Percentiles rank a stretch among this genome's conserved stretches.
phyloP scores from a whole-genome alignment of 495 filamentous ascomycete species.

The Hypoxylon fuscum region DNA sequence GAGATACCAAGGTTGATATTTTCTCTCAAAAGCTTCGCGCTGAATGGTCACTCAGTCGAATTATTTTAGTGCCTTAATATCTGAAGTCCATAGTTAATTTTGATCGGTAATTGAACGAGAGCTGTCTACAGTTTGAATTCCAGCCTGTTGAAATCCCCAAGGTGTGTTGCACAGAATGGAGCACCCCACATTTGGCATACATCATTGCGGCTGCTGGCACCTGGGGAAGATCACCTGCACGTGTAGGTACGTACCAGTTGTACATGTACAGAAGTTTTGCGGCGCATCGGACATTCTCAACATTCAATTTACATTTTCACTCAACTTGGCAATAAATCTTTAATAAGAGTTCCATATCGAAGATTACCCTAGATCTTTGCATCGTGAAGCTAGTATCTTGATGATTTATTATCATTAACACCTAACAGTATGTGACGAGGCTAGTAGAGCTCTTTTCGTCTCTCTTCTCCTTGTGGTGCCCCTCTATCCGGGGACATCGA shows the following conservation, averaged over 20 bases:
- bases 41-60: not conserved
- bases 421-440: slow-evolving; percentile 18
- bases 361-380: not conserved
- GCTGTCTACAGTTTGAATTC: no score
- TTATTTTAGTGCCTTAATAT: no score
- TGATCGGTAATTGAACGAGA: no score
- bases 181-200: not conserved
- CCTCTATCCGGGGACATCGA: slow-evolving; percentile 32
- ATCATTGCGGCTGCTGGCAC: not conserved
- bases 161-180: not conserved
- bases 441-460: slow-evolving; percentile 3
- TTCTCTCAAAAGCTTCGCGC: not conserved
- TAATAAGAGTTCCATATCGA: no score
- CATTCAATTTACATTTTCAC: not conserved
- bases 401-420: slow-evolving; percentile 2
- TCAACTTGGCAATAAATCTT: no score
- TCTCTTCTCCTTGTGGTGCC: slow-evolving; percentile 14
- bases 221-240: no score
- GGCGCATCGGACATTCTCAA: slow-evolving; percentile 5
- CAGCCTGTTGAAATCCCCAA: not conserved
- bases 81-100: no score
- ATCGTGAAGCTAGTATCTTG: slow-evolving; percentile 9
- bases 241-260: no score
- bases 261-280: not conserved
- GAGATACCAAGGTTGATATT: not conserved